Evolutionary conservation across 2,329 filamentous ascomycete species (phyloP), one percentile per base, ranked within the genome.

Genomic region (Colletotrichum theobromicola): DNA sequence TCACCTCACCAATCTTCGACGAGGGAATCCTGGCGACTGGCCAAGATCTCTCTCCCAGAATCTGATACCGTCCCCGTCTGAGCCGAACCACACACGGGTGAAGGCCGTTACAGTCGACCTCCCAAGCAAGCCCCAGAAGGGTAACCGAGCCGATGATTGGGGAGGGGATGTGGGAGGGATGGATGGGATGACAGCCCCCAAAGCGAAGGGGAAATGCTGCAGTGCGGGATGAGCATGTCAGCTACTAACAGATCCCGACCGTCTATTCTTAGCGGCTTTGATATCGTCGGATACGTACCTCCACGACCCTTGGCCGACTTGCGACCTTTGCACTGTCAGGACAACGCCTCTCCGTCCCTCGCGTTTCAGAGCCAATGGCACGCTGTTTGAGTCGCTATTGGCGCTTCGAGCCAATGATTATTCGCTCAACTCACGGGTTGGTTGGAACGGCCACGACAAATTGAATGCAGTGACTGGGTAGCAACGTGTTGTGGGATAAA

Each of bases 61-160:
- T 61, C 67, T 62, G 71, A 71, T 61, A 71, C 71, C 35, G 67
- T 61, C 35, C 71, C 50, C 61, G 71, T 74, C 67, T 74, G 71
- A 61, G 71, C 67, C 55, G 71, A 60, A 46, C 58, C 70, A 69
- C 60, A 69, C 60, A 28, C 50, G 50, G 35, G 34, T 24, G 42
- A 50, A 30, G n/a, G 26, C 71, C 46, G 58, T 73, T 73, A 21
- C 57, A 64, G 34, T 73, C 50, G 28, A 64, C 58, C 28, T 42
- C 60, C 60, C 26, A 60, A 60, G 28, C 53, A 57, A 16, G 46
- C 21, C 67, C 61, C 46, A 66, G 30, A 32, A 18, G 24, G 70
- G 57, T 21, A 73, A 73, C 50, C 46, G 70, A 73, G 67, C 67
- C 60, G 50, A 66, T 64, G 46, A 32, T 65, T 34, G 55, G 18